Evolutionary conservation across 2,329 filamentous ascomycete genomes (phyloP).

Genomic region (Aspergillus piperis): DNA sequence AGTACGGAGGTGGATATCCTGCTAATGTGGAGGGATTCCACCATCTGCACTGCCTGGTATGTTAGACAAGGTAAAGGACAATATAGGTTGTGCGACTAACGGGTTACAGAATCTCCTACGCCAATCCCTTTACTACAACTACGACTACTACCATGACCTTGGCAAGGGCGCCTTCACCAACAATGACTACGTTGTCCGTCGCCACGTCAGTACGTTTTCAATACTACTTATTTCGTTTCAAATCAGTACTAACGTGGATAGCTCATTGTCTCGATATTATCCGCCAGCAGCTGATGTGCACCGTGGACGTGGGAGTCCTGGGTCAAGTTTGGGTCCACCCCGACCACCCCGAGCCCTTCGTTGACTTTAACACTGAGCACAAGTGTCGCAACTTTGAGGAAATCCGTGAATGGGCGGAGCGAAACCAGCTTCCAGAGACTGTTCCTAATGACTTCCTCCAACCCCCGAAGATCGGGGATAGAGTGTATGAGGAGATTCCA

Average conservation of each 20-base stretch:
- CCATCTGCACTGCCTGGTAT: conserved; percentile 56
- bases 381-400: conserved; percentile 60
- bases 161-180: conserved; percentile 59
- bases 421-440: conserved; percentile 51
- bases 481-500: conserved; percentile 27
- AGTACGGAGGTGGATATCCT: conserved; percentile 60
- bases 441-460: conserved; percentile 47
- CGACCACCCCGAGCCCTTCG: conserved; percentile 54
- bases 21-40: conserved; percentile 37
- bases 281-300: conserved; percentile 65
- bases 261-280: conserved; percentile 64
- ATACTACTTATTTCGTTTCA: no score
- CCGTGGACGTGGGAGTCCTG: conserved; percentile 60
- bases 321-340: conserved; percentile 61
- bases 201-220: conserved; percentile 57
- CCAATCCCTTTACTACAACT: conserved; percentile 61
- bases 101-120: conserved; percentile 57
- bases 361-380: conserved; percentile 64
- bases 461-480: conserved; percentile 33
- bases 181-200: conserved; percentile 55
- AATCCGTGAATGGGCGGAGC: conserved; percentile 56
- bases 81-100: not conserved
- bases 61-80: not conserved
- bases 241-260: conserved; percentile 22
- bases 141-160: conserved; percentile 56